Evolutionary conservation across 495 filamentous ascomycete species (phyloP).

Genomic region (Elaphomyces granulatus): DNA sequence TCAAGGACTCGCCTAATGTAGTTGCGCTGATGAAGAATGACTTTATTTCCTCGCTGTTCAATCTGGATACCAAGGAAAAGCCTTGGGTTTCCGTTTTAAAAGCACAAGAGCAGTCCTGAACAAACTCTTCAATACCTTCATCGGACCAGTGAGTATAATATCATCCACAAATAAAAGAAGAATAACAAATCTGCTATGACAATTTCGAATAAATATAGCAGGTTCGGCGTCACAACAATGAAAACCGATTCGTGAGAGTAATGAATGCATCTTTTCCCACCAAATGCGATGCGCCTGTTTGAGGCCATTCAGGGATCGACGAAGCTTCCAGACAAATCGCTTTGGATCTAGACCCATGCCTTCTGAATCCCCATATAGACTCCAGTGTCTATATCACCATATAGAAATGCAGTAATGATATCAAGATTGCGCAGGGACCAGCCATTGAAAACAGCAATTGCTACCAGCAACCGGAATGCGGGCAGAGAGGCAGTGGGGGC

Average conservation of each 20-base stretch:
- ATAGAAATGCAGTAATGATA: background rate
- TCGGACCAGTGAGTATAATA: background rate
- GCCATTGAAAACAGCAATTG: background rate
- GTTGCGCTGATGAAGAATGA: background rate
- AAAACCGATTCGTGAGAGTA: background rate
- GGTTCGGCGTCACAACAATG: background rate
- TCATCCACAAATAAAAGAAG: background rate
- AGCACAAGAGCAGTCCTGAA: background rate
- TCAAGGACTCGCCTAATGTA: background rate
- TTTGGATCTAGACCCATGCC: background rate
- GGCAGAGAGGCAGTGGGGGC: background rate
- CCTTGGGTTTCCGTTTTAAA: background rate
- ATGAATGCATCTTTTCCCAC: background rate
- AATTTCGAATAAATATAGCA: background rate
- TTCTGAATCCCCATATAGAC: background rate
- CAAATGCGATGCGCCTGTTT: background rate
- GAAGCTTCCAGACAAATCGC: background rate
- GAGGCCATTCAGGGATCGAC: background rate
- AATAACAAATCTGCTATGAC: background rate
- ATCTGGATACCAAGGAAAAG: background rate
- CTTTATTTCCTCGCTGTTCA: background rate
- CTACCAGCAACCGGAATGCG: background rate
- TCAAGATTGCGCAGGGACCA: background rate
- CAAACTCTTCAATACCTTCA: background rate
- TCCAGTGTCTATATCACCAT: background rate